Percentiles rank a stretch among this genome's conserved stretches.
Evolutionary conservation across 345 rosid species (phyloP).

Genomic region (Populus tremula): DNA sequence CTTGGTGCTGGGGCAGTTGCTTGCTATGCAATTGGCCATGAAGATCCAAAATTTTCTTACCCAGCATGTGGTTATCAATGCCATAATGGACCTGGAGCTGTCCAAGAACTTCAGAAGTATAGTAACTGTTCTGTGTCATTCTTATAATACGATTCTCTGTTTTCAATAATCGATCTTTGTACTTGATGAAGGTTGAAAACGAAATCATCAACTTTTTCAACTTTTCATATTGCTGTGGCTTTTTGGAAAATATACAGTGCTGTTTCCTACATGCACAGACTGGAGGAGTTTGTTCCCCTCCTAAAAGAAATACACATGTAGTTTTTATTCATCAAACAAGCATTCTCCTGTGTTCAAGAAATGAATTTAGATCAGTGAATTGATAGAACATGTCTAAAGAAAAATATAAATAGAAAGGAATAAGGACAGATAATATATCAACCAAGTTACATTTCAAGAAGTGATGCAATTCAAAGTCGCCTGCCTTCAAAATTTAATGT

Average conservation of each 20-base stretch:
- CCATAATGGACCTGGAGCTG: conserved; percentile 48
- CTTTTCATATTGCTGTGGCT: neutral
- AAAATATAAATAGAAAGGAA: too few relatives aligned
- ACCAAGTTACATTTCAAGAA: too few relatives aligned
- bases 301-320: too few relatives aligned
- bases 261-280: neutral
- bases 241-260: neutral
- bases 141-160: neutral
- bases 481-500: too few relatives aligned
- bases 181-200: neutral
- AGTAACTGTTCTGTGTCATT: conserved; percentile 2
- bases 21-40: conserved; percentile 73
- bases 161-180: conserved; percentile 15
- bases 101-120: conserved; percentile 75
- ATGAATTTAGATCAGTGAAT: neutral
- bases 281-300: too few relatives aligned
- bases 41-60: conserved; percentile 64
- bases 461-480: too few relatives aligned
- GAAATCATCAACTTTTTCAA: neutral
- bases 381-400: too few relatives aligned
- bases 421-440: too few relatives aligned
- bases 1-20: conserved; percentile 82
- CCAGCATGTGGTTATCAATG: conserved; percentile 73
- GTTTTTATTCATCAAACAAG: too few relatives aligned
- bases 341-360: too few relatives aligned